Evolutionary conservation across 163 green algal genomes (phyloP).

Genomic region (Scenedesmus sp.): DNA sequence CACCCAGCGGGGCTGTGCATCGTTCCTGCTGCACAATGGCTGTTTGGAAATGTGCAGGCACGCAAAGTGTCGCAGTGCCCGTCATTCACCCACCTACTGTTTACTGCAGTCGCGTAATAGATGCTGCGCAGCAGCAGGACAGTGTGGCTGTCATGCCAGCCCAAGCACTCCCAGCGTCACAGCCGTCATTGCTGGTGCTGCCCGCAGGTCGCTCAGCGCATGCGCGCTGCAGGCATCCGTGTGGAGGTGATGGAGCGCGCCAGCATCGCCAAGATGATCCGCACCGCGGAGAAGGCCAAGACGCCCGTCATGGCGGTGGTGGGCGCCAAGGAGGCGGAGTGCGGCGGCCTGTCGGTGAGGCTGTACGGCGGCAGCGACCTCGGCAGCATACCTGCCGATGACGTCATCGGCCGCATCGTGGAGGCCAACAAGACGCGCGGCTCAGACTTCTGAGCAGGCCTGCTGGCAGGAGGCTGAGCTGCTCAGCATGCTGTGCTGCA

Average conservation of each 20-base stretch:
- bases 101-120: too few relatives aligned
- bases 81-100: too few relatives aligned
- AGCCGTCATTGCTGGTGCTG: too few relatives aligned
- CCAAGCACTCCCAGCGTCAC: too few relatives aligned
- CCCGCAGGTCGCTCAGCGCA: slow-evolving; percentile 58
- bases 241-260: slow-evolving; percentile 75
- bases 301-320: slow-evolving; percentile 91
- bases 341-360: slow-evolving; percentile 41
- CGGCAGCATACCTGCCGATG: slow-evolving; percentile 16
- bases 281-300: slow-evolving; percentile 88
- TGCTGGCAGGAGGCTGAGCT: not conserved
- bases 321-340: slow-evolving; percentile 78
- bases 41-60: too few relatives aligned
- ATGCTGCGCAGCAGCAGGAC: too few relatives aligned
- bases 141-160: too few relatives aligned
- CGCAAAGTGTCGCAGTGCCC: too few relatives aligned
- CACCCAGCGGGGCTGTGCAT: not conserved
- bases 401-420: slow-evolving; percentile 17
- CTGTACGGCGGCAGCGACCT: slow-evolving; percentile 52
- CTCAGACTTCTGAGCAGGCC: not conserved
- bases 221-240: slow-evolving; percentile 81
- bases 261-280: slow-evolving; percentile 85
- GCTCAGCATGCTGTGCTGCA: too few relatives aligned
- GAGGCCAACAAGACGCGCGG: slow-evolving; percentile 4
- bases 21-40: not conserved